Base-by-base conservation (phyloP, 139 green algal species). In the Mesotaenium endlicherianum region DNA sequence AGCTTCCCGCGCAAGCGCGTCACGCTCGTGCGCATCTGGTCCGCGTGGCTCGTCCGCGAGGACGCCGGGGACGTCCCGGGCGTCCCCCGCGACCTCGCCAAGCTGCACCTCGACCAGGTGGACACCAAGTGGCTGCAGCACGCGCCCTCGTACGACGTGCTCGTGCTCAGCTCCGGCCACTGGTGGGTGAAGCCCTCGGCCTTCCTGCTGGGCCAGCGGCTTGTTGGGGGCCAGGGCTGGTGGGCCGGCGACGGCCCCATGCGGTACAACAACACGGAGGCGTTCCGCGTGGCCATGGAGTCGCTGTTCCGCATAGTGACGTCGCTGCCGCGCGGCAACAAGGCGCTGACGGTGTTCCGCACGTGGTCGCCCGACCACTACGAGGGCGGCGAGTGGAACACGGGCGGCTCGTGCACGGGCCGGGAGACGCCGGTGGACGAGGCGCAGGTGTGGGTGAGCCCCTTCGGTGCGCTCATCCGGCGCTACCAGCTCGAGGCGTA, bases 311-410 rank as follows among this genome's bases (percentile, higher is more conserved):
- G 14, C 1, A 43, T 43, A 2, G 75, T 76, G 47, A 30, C 30
- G 1, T 20, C 30, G 0, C 38, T 41, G 41, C 26, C 39, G 20
- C 55, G 57, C 34, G 75, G 44, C 14, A 50, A 75, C 67, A 45
- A 43, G 11, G 30, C 11, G 38, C 41, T 82, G 26, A 77, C 57
- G 5, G 60, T 82, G 17, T 84, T 85, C 41, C 79, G 69, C 30
- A 84, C 79, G 20, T 85, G 44, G 41, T 85, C 79, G 6, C 79
- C 79, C 20, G 79, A 84, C 53, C 79, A 85, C 38, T 85, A 84
- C 71, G 41, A 59, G 31, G 71, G 79, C 42, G 79, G 79, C 26
- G 70, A 85, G 71, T 85, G 79, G 79, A 85, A 85, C 79, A 85
- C 79, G 5, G 79, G 79, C n/a, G 79, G 79, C 68, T 67, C 70